These are phyloP conservation scores for Brassica balearica DNA, from an alignment of 441 rosid species.

Conservation along the genomic window DNA sequence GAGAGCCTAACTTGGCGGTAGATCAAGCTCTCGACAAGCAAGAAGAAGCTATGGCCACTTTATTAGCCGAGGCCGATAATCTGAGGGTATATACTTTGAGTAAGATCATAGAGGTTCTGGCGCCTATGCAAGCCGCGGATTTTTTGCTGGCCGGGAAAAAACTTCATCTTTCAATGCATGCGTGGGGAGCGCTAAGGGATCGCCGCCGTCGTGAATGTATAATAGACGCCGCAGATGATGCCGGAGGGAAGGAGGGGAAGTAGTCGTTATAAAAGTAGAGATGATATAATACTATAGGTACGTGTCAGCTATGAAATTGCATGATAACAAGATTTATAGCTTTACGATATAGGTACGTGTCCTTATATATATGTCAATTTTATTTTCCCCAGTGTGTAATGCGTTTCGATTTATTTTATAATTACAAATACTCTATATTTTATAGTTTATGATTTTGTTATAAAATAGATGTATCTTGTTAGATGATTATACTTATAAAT, in stretches of 20 bases:
- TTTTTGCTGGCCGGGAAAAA: conserved; percentile 50
- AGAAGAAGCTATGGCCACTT: conserved; percentile 43
- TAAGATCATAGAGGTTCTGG: conserved; percentile 43
- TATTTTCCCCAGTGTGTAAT: conserved; percentile 5
- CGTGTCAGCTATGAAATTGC: conserved; percentile 14
- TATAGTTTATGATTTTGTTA: not conserved
- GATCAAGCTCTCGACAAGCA: conserved; percentile 47
- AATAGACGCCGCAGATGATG: not conserved
- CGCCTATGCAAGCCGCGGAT: conserved; percentile 52
- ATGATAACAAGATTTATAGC: conserved; percentile 17
- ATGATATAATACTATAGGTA: not conserved
- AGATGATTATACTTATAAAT: not conserved
- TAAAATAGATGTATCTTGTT: not conserved
- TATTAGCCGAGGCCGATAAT: conserved; percentile 52
- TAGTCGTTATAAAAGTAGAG: conserved; percentile 20
- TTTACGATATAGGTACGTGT: too few species aligned
- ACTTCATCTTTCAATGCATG: conserved; percentile 56
- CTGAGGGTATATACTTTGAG: conserved; percentile 51
- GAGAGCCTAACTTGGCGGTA: conserved; percentile 34
- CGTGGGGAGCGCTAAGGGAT: conserved; percentile 56
- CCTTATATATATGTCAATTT: not conserved
- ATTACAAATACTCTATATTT: not conserved
- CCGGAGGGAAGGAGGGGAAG: not conserved
- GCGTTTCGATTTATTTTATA: not conserved
- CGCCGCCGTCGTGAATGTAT: conserved; percentile 36